Evolutionary conservation across 148 eudicot species (phyloP).

Genomic region (Chenopodium formosanum): DNA sequence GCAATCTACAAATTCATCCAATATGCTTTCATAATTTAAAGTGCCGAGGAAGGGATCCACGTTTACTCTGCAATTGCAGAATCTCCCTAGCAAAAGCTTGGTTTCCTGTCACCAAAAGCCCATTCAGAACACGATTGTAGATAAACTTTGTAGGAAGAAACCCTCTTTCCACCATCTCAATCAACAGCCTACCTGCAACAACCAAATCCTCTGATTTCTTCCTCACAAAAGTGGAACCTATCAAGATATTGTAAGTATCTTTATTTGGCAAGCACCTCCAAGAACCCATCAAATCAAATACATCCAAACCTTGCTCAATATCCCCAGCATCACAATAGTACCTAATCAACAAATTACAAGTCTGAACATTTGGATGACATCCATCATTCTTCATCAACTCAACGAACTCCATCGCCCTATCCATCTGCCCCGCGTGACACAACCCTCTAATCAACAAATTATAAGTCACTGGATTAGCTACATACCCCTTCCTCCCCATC

Average conservation of each 20-base stretch:
- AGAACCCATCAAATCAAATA: constrained; percentile 60
- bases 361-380: constrained; percentile 81
- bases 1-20: neutral
- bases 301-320: constrained; percentile 74
- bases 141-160: constrained; percentile 69
- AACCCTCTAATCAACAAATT: constrained; percentile 75
- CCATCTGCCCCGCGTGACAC: constrained; percentile 73
- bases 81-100: constrained; percentile 87
- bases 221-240: constrained; percentile 75
- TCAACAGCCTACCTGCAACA: constrained; percentile 75
- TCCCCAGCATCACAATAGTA: constrained; percentile 83
- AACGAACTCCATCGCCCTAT: constrained; percentile 58
- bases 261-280: constrained; percentile 82
- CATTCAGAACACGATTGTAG: constrained; percentile 75
- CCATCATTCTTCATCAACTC: constrained; percentile 66
- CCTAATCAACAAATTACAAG: constrained; percentile 70
- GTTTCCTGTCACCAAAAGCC: constrained; percentile 82
- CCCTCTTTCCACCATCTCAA: constrained; percentile 85
- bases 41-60: constrained; percentile 63
- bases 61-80: constrained; percentile 67
- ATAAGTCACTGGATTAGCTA: constrained; percentile 72
- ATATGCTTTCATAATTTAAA: constrained; percentile 51
- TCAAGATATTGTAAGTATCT: constrained; percentile 85
- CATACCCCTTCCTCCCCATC: constrained; percentile 76
- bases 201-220: constrained; percentile 75